Evolutionary conservation across 2,329 filamentous ascomycete genomes (phyloP), one percentile per base, ranked within the genome.

Genomic region (Dendrostoma leiphaemia): DNA sequence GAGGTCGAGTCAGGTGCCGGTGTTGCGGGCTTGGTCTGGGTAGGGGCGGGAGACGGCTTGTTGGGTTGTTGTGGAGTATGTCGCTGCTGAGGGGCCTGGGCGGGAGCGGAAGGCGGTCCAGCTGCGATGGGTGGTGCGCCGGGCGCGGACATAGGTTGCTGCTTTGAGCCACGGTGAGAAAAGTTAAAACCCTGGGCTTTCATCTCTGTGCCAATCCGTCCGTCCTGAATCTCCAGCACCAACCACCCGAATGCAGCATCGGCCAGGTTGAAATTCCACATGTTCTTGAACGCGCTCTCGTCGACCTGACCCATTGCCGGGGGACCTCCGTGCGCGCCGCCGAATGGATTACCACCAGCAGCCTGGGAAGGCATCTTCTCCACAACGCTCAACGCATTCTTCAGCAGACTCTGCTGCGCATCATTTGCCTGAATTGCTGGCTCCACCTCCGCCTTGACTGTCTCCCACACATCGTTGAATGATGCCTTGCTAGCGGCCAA

Each of bases 181-280:
- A 99, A 99, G 80, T 99, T 99, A 82, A 99, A 99, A 38, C 94
- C 94, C 68, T 99, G 94, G 21, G 94, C 94, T 60, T 91, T 86
- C 94, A 99, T 99, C 74, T 99, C 94, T 0, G 94, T 99, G 44
- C 92, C 94, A 63, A 99, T 97, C 40, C 94, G 86, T 48, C 94
- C 94, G 66, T 91, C 90, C 68, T 99, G 94, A 57, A 99, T 88
- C 70, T 99, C 94, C 54, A 99, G 75, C 15, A 97, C 91, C 48
- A 99, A 80, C 80, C 91, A 99, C 58, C 94, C 94, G 69, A 97
- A 99, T 19, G 94, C 93, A 52, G 94, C 94, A 76, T 99, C 94
- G 28, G 94, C 94, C 61, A 99, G 74, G 71, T 97, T 97, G 76
- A 99, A 99, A 73, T 99, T 99, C 94, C 94, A 99, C 94, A 97